Evolutionary conservation across 2,329 filamentous ascomycete genomes (phyloP), one percentile per base, ranked within the genome.

Genomic region (Trichoderma sp.): DNA sequence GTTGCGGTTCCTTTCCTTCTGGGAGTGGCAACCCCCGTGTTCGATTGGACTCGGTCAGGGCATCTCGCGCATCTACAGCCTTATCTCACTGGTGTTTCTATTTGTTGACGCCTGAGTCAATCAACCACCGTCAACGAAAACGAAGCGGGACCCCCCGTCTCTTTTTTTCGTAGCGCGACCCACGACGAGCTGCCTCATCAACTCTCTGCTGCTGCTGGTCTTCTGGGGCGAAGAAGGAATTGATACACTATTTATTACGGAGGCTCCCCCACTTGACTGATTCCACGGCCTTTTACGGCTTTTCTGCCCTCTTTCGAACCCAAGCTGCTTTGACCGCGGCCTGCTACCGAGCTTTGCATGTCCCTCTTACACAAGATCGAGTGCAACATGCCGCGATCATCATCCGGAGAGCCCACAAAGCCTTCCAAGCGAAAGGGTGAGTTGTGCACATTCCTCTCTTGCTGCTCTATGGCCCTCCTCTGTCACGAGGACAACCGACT

Each of bases 401-500:
- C 78, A 61, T 80, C 80, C 63, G 76, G 75, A 68, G 79, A 82
- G 70, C 76, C 78, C 17, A 67, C 73, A 68, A 81, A 80, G 74
- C 67, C 75, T 28, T 74, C 76, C 69, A 83, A 82, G 75, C 73
- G 79, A 66, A 83, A 82, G 74, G 80, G 80, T 81, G 76, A 72
- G 74, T 71, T 17, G 17, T 5, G 14, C 3, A 24, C 30, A 7
- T 39, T 41, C 43, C 26, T 34, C 19, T 51, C 17, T 3, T 19
- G 12, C 1, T 12, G 17, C 12, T 34, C 19, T 52, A 24, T 24
- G 21, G 28, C 12, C 50, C 19, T 52, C 19, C 17, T 1, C 12
- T 52, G 21, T 30, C 17, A 10, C 28, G 5, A 1, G 26, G 28
- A 43, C 51, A 54, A 51, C 17, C 19, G 14, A 17, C 64, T 60